phyloP scores from a whole-genome alignment of 1,284 basidiomycete genomes.

The Meira miltonrushii region DNA sequence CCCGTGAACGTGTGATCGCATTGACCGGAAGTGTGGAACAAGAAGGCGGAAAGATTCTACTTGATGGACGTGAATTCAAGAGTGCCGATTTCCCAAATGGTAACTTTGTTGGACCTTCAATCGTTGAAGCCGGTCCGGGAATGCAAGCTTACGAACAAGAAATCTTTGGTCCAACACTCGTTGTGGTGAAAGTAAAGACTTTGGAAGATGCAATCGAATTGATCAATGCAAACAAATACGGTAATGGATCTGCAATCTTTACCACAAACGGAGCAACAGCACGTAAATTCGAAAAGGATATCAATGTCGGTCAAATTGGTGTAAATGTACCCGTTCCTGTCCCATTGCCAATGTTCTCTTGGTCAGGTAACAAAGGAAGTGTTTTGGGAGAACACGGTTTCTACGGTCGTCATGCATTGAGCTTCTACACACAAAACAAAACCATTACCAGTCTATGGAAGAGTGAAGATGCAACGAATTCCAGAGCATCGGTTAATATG shows the following conservation, averaged over 20 bases:
- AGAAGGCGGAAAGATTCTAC: constrained; percentile 79
- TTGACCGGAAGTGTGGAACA: constrained; percentile 72
- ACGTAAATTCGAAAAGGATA: constrained; percentile 80
- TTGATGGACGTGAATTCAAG: constrained; percentile 72
- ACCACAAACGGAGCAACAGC: constrained; percentile 95
- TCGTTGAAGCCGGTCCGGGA: constrained; percentile 72
- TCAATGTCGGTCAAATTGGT: constrained; percentile 76
- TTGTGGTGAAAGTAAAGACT: constrained; percentile 73
- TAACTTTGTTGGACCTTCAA: constrained; percentile 91
- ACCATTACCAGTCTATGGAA: constrained; percentile 38
- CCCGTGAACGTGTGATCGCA: constrained; percentile 71
- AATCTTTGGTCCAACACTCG: constrained; percentile 88
- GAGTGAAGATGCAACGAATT: constrained; percentile 28
- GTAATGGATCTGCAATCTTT: constrained; percentile 94
- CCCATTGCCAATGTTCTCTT: constrained; percentile 81
- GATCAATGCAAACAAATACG: constrained; percentile 46
- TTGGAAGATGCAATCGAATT: constrained; percentile 75
- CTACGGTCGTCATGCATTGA: constrained; percentile 39
- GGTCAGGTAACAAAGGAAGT: constrained; percentile 71
- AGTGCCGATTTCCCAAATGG: constrained; percentile 78
- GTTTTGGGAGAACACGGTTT: constrained; percentile 62
- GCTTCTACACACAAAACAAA: constrained; percentile 45
- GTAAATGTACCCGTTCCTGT: constrained; percentile 83
- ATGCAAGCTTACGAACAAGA: constrained; percentile 80
- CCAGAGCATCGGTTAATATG: constrained; percentile 39